Evolutionary conservation across 441 rosid species (phyloP).

Genomic region (Bocquillonia castaneifolia): DNA sequence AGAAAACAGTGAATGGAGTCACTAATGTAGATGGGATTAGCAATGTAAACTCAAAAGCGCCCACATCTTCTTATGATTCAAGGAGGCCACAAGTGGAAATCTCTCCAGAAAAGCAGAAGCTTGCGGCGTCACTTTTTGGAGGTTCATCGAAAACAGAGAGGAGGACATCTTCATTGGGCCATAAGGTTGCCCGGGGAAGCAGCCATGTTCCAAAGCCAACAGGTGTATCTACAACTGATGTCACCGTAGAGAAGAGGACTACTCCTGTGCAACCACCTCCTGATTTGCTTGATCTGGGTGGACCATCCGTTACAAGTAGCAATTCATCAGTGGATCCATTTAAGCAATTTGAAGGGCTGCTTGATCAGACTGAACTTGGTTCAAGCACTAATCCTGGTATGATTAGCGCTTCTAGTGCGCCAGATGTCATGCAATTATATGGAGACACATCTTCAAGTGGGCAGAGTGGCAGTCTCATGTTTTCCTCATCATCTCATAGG

Average conservation of each 20-base stretch:
- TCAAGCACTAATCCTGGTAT: conserved; percentile 27
- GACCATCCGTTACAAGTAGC: conserved; percentile 37
- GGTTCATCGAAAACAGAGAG: conserved; percentile 64
- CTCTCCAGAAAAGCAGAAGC: conserved; percentile 85
- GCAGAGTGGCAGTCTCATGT: conserved; percentile 18
- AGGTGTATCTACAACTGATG: conserved; percentile 21
- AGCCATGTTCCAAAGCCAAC: conserved; percentile 31
- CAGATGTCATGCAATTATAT: conserved; percentile 53
- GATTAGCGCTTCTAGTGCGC: conserved; percentile 26
- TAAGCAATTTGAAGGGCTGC: conserved; percentile 77
- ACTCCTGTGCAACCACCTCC: conserved; percentile 60
- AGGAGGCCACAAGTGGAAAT: conserved; percentile 61
- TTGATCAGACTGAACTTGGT: conserved; percentile 46
- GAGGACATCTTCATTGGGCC: conserved; percentile 50
- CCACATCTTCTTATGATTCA: conserved; percentile 48
- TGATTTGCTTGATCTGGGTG: conserved; percentile 87
- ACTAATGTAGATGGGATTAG: conserved; percentile 36
- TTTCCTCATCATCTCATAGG: conserved; percentile 21
- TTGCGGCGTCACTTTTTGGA: conserved; percentile 94
- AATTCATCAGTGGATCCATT: conserved; percentile 63
- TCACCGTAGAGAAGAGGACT: conserved; percentile 33
- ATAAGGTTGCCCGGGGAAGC: conserved; percentile 47
- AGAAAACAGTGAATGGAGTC: conserved; percentile 48
- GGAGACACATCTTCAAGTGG: conserved; percentile 39
- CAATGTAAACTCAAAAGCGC: conserved; percentile 43